Conservation (phyloP, 345 rosid genomes). For the Passiflora organensis region DNA sequence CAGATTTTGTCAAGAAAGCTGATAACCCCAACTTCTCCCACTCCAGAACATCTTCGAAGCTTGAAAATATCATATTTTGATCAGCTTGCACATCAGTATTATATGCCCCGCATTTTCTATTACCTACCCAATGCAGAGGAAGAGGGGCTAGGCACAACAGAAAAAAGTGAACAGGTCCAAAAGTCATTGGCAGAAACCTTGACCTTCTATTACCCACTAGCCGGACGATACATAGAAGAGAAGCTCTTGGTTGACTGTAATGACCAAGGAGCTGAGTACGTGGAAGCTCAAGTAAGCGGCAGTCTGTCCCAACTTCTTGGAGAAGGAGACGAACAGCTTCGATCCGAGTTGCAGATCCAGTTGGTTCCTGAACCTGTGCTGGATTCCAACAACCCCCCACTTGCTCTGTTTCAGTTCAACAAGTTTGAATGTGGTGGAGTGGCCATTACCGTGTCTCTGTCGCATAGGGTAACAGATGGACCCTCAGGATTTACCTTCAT, state of each 20-base stretch:
- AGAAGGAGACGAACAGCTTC: conserved; percentile 2
- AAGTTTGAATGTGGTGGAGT: conserved; percentile 23
- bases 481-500: conserved; percentile 11
- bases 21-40: conserved; percentile 14
- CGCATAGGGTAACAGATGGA: conserved; percentile 22
- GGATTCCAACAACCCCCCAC: neutral
- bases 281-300: neutral
- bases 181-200: conserved; percentile 19
- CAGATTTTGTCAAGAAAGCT: neutral
- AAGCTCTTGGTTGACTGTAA: conserved; percentile 22
- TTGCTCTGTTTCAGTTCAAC: conserved; percentile 15
- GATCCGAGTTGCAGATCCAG: neutral
- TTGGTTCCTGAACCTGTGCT: neutral
- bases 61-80: conserved; percentile 1
- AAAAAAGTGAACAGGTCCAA: neutral
- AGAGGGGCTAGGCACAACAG: neutral
- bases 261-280: conserved; percentile 24
- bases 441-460: conserved; percentile 13
- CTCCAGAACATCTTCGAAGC: neutral
- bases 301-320: conserved; percentile 16
- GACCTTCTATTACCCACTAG: conserved; percentile 28
- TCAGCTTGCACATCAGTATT: neutral
- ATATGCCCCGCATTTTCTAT: neutral
- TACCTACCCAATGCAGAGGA: neutral
- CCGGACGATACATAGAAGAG: conserved; percentile 18